Base-by-base conservation (phyloP, 169 alveolate species). In the Plasmodium malariae region DNA sequence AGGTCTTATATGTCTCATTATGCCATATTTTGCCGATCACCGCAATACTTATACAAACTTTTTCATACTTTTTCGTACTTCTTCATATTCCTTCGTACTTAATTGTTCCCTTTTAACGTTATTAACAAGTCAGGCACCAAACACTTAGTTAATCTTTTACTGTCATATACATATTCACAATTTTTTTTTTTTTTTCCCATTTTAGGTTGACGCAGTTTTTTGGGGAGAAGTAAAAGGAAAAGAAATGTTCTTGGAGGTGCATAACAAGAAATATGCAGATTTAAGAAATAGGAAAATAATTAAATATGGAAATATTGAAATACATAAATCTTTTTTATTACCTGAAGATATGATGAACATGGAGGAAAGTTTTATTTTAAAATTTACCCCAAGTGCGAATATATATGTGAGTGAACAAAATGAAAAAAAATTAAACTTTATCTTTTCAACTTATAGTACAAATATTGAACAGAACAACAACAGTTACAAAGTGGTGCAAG, bases 141-240 rank as follows among this genome's bases (percentile, higher is more conserved):
- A n/a, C n/a, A n/a, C n/a, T n/a, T n/a, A n/a, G n/a, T n/a, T n/a
- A n/a, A 48, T 45, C 5, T 45, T 45, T 45, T 45, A 1, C 9
- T 45, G 14, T 45, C 14, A 11, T 45, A 45, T 11, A 1, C 9
- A 3, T 45, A 11, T 45, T 45, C 14, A 1, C 5, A 0, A 65
- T 17, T 65, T 40, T 62, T 62, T 62, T 62, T 62, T 37, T 36
- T 51, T 40, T 73, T 54, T 55, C 37, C 54, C 1, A 28, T 30
- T 30, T 24, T 49, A 76, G 88, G 36, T 76, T 76, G 88, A 76
- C 32, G 17, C 63, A 14, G 63, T 78, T 5, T 78, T 78, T 55
- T 78, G 89, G 89, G 74, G 78, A 11, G 48, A 11, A 1, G 49
- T 17, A 3, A 24, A 45, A 21, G 74, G 34, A 28, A 78, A 49